A percentile compares a stretch with the other conserved stretches of the same genome.
These are phyloP conservation scores for Talaromyces sp. DNA, from an alignment of 2,329 filamentous ascomycete species.

Conservation along the genomic window DNA sequence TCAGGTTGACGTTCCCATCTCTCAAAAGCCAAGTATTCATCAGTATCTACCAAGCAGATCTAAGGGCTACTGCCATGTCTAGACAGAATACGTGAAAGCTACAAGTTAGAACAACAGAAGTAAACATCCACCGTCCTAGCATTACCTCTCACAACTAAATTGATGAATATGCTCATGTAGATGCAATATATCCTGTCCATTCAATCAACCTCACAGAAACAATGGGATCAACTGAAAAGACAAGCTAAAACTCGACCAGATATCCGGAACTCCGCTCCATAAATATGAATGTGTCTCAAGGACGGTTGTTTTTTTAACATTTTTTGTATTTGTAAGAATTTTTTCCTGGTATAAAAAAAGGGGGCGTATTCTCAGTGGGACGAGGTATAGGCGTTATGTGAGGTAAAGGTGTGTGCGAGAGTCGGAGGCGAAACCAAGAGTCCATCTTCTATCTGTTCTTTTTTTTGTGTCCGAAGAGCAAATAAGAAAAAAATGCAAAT, in stretches of 20 bases:
- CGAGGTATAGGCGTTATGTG: not conserved
- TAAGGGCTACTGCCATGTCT: no score
- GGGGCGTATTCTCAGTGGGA: not conserved
- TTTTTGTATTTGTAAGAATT: constrained; percentile 48
- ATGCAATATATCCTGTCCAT: not conserved
- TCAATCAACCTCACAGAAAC: not conserved
- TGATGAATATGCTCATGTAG: constrained; percentile 7
- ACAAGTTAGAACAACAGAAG: constrained; percentile 7
- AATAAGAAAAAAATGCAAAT: constrained; percentile 19
- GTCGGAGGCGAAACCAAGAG: constrained; percentile 34
- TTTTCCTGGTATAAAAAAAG: constrained; percentile 48
- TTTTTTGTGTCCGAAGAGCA: constrained; percentile 18
- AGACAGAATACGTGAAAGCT: not conserved
- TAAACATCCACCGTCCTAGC: constrained; percentile 5
- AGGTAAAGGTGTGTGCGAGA: not conserved
- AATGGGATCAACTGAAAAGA: not conserved
- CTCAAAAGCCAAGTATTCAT: no score
- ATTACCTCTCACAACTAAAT: not conserved
- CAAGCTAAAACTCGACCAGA: not conserved
- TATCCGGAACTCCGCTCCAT: constrained; percentile 15
- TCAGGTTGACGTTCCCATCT: no score
- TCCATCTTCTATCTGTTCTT: constrained; percentile 48
- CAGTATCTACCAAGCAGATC: no score
- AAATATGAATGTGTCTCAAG: constrained; percentile 21
- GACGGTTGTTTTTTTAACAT: constrained; percentile 51